These are phyloP conservation scores for Mikania micrantha DNA, from an alignment of 129 eudicot species.

Conservation along the genomic window DNA sequence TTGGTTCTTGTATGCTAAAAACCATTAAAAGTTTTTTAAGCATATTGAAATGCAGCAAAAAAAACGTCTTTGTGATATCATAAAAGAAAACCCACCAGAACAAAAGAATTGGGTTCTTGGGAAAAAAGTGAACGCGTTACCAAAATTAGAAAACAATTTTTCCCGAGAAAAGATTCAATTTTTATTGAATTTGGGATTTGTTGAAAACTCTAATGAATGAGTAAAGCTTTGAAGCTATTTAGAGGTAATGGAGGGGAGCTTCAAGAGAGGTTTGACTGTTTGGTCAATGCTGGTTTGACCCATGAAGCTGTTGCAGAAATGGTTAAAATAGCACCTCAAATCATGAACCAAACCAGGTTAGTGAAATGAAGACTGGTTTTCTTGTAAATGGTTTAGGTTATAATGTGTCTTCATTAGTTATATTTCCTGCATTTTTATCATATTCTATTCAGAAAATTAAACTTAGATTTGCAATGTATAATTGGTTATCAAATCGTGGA, in stretches of 20 bases:
- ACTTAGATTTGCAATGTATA: constrained; percentile 56
- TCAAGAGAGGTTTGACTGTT: constrained; percentile 78
- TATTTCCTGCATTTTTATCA: constrained; percentile 42
- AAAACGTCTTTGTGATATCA: constrained; percentile 44
- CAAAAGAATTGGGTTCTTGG: constrained; percentile 54
- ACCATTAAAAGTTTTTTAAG: constrained; percentile 31
- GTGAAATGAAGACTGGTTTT: constrained; percentile 44
- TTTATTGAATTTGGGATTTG: constrained; percentile 49
- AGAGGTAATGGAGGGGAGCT: constrained; percentile 66
- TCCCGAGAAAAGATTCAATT: constrained; percentile 46
- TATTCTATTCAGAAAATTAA: constrained; percentile 46
- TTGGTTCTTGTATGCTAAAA: constrained; percentile 58
- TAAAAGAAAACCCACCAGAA: constrained; percentile 55
- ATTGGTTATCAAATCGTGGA: constrained; percentile 55
- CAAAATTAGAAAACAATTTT: constrained; percentile 6
- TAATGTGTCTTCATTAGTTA: constrained; percentile 44
- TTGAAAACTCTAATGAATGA: constrained; percentile 60
- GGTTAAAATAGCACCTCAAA: constrained; percentile 58
- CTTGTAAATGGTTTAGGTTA: constrained; percentile 59
- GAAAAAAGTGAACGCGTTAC: constrained; percentile 28
- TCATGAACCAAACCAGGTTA: constrained; percentile 45
- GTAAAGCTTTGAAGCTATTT: constrained; percentile 48
- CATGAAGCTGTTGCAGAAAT: constrained; percentile 36
- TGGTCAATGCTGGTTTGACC: constrained; percentile 55
- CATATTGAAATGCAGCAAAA: constrained; percentile 43